Evolutionary conservation across 768 basidiomycete genomes (phyloP).

Genomic region (Rhodosporidiobolus sp.): DNA sequence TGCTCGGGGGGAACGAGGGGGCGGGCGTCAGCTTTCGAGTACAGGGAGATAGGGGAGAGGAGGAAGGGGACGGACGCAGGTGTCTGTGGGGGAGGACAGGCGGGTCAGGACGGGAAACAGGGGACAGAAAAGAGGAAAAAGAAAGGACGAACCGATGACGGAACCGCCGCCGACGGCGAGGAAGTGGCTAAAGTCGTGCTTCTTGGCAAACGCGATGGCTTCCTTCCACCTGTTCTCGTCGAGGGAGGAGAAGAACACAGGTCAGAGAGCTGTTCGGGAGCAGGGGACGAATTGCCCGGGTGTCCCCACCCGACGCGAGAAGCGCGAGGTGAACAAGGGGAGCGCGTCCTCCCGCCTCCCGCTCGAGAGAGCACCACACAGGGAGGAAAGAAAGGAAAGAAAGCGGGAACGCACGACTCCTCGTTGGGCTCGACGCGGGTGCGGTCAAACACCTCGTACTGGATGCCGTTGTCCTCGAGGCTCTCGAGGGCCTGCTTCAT

Average conservation of each 20-base stretch:
- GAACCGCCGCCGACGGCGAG: constrained; percentile 51
- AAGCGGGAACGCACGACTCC: constrained; percentile 48
- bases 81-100: not conserved
- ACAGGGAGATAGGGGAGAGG: too few relatives aligned
- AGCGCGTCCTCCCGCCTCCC: too few relatives aligned
- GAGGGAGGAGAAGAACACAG: too few relatives aligned
- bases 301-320: not conserved
- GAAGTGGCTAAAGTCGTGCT: constrained; percentile 84
- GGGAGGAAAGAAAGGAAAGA: not conserved
- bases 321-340: too few relatives aligned
- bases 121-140: not conserved
- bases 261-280: not conserved
- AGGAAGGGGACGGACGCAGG: constrained; percentile 9
- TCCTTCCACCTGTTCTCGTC: constrained; percentile 64
- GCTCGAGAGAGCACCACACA: too few relatives aligned
- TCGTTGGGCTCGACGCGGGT: constrained; percentile 90
- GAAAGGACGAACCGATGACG: constrained; percentile 30
- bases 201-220: constrained; percentile 81
- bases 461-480: constrained; percentile 71
- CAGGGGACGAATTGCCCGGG: not conserved
- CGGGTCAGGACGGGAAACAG: not conserved
- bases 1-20: constrained; percentile 49
- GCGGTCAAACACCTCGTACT: constrained; percentile 75
- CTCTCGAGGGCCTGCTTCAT: constrained; percentile 79
- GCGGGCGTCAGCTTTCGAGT: too few relatives aligned